Conservation (phyloP, 495 filamentous ascomycete species). For the Lineolata rhizophorae region DNA sequence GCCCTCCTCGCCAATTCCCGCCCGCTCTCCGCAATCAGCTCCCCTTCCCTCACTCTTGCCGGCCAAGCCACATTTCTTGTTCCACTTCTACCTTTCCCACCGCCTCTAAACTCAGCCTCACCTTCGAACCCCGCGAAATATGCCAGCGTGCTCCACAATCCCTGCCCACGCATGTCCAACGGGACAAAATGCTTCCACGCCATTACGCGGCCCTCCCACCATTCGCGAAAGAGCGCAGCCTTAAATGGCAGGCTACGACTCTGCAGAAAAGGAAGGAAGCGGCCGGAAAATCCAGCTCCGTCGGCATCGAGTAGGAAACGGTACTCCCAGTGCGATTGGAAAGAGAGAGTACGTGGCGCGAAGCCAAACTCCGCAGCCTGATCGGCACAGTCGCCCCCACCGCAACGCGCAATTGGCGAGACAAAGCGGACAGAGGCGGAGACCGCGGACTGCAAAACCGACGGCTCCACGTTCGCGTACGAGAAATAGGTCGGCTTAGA, state of each 20-base stretch:
- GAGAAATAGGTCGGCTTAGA: slow-evolving; percentile 1
- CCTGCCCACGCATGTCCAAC: slow-evolving; percentile 34
- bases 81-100: too few species aligned
- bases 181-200: slow-evolving; percentile 68
- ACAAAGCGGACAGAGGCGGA: slow-evolving; percentile 13
- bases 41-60: slow-evolving; percentile 25
- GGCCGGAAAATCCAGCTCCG: slow-evolving; percentile 40
- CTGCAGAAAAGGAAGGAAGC: slow-evolving; percentile 39
- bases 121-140: slow-evolving; percentile 16
- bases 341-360: slow-evolving; percentile 19
- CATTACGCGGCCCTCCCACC: slow-evolving; percentile 47
- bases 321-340: slow-evolving; percentile 40
- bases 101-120: slow-evolving; percentile 1
- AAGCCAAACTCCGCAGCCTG: slow-evolving; percentile 29
- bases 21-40: slow-evolving; percentile 45
- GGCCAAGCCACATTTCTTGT: slow-evolving; percentile 7
- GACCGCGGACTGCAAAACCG: slow-evolving; percentile 5
- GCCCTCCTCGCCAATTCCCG: slow-evolving; percentile 40
- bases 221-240: slow-evolving; percentile 44
- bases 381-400: slow-evolving; percentile 26
- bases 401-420: slow-evolving; percentile 30
- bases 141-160: slow-evolving; percentile 13
- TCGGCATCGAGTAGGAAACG: slow-evolving; percentile 47
- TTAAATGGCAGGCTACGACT: slow-evolving; percentile 42
- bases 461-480: slow-evolving; percentile 6